Percentiles rank a stretch among this genome's conserved stretches.
Evolutionary conservation across 768 basidiomycete species (phyloP).

Genomic region (Porpolomopsis calyptriformis): DNA sequence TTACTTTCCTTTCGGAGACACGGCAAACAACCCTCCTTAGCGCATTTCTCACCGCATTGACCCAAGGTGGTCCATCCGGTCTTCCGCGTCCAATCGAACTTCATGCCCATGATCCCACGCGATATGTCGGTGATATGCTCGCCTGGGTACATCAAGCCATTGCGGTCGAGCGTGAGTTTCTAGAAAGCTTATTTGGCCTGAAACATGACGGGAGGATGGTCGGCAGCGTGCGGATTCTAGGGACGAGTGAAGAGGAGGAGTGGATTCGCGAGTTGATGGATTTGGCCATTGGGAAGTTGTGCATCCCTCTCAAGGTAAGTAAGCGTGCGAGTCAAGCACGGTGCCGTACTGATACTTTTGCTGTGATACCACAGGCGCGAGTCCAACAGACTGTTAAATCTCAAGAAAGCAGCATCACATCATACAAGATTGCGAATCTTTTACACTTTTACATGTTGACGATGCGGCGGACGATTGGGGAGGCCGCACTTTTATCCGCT

Average conservation of each 20-base stretch:
- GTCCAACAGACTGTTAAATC: conserved; percentile 90
- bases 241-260: conserved; percentile 56
- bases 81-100: conserved; percentile 90
- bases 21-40: conserved; percentile 72
- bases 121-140: conserved; percentile 97
- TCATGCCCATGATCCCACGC: conserved; percentile 93
- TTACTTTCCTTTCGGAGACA: conserved; percentile 66
- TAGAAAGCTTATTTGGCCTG: conserved; percentile 77
- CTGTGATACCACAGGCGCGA: conserved; percentile 42
- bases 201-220: conserved; percentile 63
- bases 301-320: conserved; percentile 76
- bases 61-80: conserved; percentile 76
- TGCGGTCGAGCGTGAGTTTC: conserved; percentile 88
- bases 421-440: conserved; percentile 91
- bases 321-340: neutral
- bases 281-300: conserved; percentile 68
- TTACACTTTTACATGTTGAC: conserved; percentile 90
- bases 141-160: conserved; percentile 97
- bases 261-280: conserved; percentile 79
- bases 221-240: conserved; percentile 50
- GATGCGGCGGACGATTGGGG: conserved; percentile 86
- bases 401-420: conserved; percentile 86
- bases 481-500: conserved; percentile 63
- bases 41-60: conserved; percentile 81
- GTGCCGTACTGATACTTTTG: neutral